Evolutionary conservation across 2,329 filamentous ascomycete species (phyloP), one percentile per base, ranked within the genome.

Genomic region (Cordyceps militaris): DNA sequence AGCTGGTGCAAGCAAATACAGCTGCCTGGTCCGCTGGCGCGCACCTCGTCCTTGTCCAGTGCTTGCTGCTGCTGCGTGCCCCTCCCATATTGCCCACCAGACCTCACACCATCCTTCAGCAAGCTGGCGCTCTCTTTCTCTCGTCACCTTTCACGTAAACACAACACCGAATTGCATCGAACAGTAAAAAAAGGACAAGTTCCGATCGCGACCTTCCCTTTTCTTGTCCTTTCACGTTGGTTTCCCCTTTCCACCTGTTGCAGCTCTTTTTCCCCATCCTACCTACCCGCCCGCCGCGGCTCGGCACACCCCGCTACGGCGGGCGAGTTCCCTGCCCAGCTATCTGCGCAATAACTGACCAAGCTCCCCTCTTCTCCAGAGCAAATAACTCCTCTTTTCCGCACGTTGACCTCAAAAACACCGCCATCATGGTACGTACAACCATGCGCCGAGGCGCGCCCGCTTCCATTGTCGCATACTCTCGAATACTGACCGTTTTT

Each of bases 281-380:
- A 24, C 11, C 13, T 53, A 9, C 26, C 30, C 16, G 34, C 19
- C 28, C 40, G 14, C 19, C 11, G 38, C 28, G 6, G 28, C 19
- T 16, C n/a, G 26, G 9, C 42, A 44, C 53, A 56, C 54, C 46
- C 54, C 54, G 54, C 54, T 34, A 56, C 53, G 53, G 32, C 16
- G 44, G 44, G 50, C 13, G 10, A 36, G 8, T 4, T 14, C 10
- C 40, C 21, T 23, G 9, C 19, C 36, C 14, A 19, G 43, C 38
- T 38, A 6, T 26, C 52, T 50, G 54, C 54, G 44, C 54, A 56
- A 49, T 26, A 56, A 56, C 54, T 56, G 54, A 56, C 54, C 34
- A 49, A 56, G 54, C 54, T 56, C 46, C 54, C 46, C 54, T 56
- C 54, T 49, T 56, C 46, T 43, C 34, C 54, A 56, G 54, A 32